Evolutionary conservation across 2,329 filamentous ascomycete genomes (phyloP), one percentile per base, ranked within the genome.

Genomic region (Nothophoma quercina): DNA sequence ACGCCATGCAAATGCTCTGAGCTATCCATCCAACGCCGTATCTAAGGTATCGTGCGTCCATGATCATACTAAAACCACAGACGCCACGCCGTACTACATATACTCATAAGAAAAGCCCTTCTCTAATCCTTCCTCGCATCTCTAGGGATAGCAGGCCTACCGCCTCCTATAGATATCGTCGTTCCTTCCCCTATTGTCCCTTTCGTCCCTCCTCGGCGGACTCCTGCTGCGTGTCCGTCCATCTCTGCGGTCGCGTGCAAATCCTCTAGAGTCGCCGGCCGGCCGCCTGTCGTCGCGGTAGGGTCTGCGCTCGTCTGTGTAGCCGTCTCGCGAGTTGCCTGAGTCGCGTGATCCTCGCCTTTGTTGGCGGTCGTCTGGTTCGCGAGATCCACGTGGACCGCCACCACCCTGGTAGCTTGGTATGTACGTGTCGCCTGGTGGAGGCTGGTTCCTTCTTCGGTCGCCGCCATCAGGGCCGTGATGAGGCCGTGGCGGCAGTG

Each of bases 381-480:
- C 72, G 36, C 70, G 64, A 29, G 70, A 71, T 6, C 65, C 62
- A n/a, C 69, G 55, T 7, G 69, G 66, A 2, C 44, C 36, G 2
- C 59, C 63, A 7, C 59, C 66, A 12, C 60, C 64, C n/a, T 67
- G 59, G 51, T 80, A 80, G 36, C 71, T 72, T 1, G 78, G 78
- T 22, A 80, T 77, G 56, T 80, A 80, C 0, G 74, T 78, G 53
- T 81, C 78, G 7, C 62, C 62, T 19, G 55, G 55, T n/a, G 58
- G 61, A 13, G 53, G 39, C 4, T 60, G 56, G 65, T 66, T 44
- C 68, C 63, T 51, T 10, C 59, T 57, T 19, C 64, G 43, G 25
- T 65, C 65, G 21, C 60, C 58, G 16, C 59, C 57, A 21, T 64
- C 64, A 6, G 62, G 62, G 1, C 65, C 68, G 42, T 73, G 70